These are phyloP conservation scores for Combretum micranthum DNA, from an alignment of 345 rosid genomes.

Conservation along the genomic window DNA sequence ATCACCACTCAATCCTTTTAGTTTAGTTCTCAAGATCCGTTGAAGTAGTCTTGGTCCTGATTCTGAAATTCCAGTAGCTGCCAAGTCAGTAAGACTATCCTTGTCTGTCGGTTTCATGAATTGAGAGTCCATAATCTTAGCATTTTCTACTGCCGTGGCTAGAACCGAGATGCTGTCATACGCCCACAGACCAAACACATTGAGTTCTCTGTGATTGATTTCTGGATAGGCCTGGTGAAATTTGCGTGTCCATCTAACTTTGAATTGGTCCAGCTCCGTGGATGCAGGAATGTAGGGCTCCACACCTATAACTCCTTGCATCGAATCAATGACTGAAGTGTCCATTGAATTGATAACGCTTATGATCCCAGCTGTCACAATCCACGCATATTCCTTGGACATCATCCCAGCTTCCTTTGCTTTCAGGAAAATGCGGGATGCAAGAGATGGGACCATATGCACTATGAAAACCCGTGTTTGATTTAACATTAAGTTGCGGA, in stretches of 20 bases:
- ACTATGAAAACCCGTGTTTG: slow-evolving; percentile 51
- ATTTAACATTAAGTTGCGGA: slow-evolving; percentile 39
- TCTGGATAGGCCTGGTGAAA: slow-evolving; percentile 14
- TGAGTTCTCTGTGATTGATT: slow-evolving; percentile 2
- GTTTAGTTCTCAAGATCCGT: slow-evolving; percentile 16
- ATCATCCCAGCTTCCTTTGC: slow-evolving; percentile 38
- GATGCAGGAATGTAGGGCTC: slow-evolving; percentile 13
- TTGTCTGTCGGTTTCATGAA: background rate
- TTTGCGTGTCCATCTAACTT: slow-evolving; percentile 21
- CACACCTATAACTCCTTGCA: slow-evolving; percentile 46
- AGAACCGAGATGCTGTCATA: too few relatives aligned
- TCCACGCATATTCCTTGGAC: too few relatives aligned
- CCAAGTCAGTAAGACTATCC: slow-evolving; percentile 4
- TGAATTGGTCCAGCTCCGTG: slow-evolving; percentile 10
- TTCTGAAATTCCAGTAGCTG: background rate
- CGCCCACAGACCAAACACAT: slow-evolving; percentile 25
- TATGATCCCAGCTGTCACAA: slow-evolving; percentile 24
- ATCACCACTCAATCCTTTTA: too few relatives aligned
- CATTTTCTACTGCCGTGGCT: too few relatives aligned
- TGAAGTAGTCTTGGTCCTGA: slow-evolving; percentile 17
- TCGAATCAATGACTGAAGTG: slow-evolving; percentile 9
- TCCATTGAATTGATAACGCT: slow-evolving; percentile 5
- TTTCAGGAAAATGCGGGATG: slow-evolving; percentile 24
- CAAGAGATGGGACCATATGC: slow-evolving; percentile 29
- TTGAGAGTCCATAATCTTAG: background rate